Base-by-base conservation (phyloP, 768 basidiomycete species). In the Gymnopilus junonius region DNA sequence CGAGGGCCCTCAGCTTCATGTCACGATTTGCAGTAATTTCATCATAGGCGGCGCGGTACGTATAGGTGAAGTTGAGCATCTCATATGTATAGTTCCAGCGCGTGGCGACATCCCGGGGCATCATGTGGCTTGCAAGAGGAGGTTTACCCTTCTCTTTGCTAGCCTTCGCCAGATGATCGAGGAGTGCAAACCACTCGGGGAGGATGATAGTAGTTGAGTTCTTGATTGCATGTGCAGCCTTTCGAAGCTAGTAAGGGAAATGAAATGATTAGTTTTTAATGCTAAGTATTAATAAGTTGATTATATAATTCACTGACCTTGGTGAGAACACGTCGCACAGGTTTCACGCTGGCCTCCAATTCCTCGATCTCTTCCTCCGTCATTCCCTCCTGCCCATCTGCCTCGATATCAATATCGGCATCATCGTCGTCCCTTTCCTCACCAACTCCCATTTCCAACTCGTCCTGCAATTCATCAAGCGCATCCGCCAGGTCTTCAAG, bases 51-150 rank as follows among this genome's bases (percentile, higher is more conserved):
- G 10, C 34, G 15, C 11, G 8, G 34, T 34, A 54, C 11, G 8
- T 17, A 12, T 23, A 35, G 2, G 34, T 34, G 23, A 54, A 54
- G 10, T 21, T 25, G 3, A 54, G 20, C 53, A 54, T 54, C 5
- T 54, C 21, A 14, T 35, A 54, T 3, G 34, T 54, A 7, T 20
- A 77, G 42, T 79, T 77, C 79, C 77, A 80, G 0, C 70, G 62
- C 0, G 76, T 79, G 4, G 54, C n/a, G 1, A 81, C 75, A 61
- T 83, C 76, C 7, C 73, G 69, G 1, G 78, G 78, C 64, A 80
- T 51, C 15, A 51, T 51, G 7, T n/a, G 48, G 15, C 29, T 32
- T 20, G 40, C 29, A 32, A 51, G 48, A 51, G 48, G 2, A 5
- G 15, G 15, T 31, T 29, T 29, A 5, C 45, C 15, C 25, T 46